Evolutionary conservation across 371 early-diverging fungal species (phyloP).

Genomic region (Actinomucor elegans): DNA sequence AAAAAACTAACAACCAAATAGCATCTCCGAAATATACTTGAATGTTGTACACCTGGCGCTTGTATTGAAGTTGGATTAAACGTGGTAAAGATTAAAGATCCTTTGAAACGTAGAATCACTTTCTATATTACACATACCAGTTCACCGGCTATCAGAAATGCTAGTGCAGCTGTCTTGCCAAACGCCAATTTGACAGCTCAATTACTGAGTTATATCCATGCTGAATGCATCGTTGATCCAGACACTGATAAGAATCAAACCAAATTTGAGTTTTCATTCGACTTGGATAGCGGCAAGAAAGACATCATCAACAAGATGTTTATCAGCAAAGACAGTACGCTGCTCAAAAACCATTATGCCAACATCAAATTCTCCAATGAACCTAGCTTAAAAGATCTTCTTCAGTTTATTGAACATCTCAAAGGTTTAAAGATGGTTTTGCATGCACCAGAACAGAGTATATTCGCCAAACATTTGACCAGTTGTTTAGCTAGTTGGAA

Average conservation of each 20-base stretch:
- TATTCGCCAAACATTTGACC: conserved; percentile 60
- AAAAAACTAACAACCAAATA: conserved; percentile 14
- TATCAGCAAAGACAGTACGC: conserved; percentile 3
- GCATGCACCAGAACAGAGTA: conserved; percentile 54
- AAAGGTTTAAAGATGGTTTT: conserved; percentile 54
- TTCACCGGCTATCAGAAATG: conserved; percentile 33
- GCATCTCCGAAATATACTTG: conserved; percentile 57
- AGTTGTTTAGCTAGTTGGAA: conserved; percentile 62
- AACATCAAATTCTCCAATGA: conserved; percentile 47
- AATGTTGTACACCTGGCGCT: conserved; percentile 56
- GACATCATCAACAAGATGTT: conserved; percentile 17
- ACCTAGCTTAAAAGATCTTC: conserved; percentile 55
- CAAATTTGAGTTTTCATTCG: conserved; percentile 38
- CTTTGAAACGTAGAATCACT: conserved; percentile 30
- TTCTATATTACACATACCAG: conserved; percentile 54
- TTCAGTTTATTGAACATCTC: conserved; percentile 44
- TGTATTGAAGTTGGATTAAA: conserved; percentile 62
- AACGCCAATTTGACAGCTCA: conserved; percentile 56
- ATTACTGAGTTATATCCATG: conserved; percentile 50
- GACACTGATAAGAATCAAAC: conserved; percentile 33
- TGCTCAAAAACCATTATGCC: conserved; percentile 26
- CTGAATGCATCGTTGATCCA: conserved; percentile 30
- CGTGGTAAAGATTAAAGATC: conserved; percentile 8
- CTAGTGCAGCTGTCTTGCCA: conserved; percentile 29
- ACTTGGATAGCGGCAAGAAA: conserved; percentile 27